Percentiles rank a stretch among this genome's conserved stretches.
phyloP scores from a whole-genome alignment of 1,139 yeast species.

The Yamadazyma triangularis region DNA sequence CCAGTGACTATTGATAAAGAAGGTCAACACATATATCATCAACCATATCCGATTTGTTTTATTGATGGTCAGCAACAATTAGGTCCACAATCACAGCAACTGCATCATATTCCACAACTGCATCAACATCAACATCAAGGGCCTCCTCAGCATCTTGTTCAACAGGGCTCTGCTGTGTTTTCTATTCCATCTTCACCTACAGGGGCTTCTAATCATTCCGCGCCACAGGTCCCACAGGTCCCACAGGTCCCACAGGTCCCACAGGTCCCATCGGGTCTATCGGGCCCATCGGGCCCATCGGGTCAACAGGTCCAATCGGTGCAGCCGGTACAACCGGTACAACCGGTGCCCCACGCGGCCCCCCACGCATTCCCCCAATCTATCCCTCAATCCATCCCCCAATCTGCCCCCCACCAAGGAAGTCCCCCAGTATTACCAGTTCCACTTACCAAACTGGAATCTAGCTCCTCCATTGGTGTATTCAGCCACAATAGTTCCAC shows the following conservation, averaged over 20 bases:
- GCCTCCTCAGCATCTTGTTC: constrained; percentile 5
- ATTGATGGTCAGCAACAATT: constrained; percentile 9
- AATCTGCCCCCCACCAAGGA: too few species aligned
- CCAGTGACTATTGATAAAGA: constrained; percentile 32
- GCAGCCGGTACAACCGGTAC: background rate
- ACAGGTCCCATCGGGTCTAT: constrained; percentile 2
- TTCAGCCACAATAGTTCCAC: constrained; percentile 17
- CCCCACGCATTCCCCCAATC: too few species aligned
- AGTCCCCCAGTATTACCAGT: too few species aligned
- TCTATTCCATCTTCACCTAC: constrained; percentile 26
- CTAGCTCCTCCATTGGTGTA: constrained; percentile 16
- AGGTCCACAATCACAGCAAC: background rate
- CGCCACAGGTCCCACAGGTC: constrained; percentile 2
- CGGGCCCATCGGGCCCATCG: background rate
- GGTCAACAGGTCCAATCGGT: background rate
- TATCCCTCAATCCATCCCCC: constrained; percentile 10
- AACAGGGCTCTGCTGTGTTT: constrained; percentile 22
- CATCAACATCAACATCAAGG: background rate
- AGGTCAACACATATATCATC: constrained; percentile 32
- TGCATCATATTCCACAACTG: background rate
- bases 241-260: constrained; percentile 4
- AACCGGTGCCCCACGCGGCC: background rate
- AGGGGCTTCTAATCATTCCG: constrained; percentile 6
- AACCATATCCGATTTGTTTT: constrained; percentile 31
- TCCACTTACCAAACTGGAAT: constrained; percentile 11